These are phyloP conservation scores for Protea cynaroides DNA, from an alignment of 164 flowering plant species.

Conservation along the genomic window DNA sequence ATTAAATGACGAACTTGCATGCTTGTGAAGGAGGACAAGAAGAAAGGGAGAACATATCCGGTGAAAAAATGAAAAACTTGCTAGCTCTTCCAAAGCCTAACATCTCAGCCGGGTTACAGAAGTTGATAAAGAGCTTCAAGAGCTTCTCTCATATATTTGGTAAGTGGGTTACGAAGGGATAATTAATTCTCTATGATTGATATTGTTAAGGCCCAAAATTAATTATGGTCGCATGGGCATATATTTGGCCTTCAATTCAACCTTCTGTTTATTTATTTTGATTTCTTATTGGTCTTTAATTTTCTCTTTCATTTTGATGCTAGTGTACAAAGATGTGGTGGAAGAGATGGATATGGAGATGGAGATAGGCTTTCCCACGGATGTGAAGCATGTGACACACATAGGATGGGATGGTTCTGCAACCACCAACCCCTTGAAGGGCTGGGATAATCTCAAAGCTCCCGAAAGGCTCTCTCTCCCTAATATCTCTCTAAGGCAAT, in stretches of 20 bases:
- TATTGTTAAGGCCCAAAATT: neutral
- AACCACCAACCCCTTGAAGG: constrained; percentile 28
- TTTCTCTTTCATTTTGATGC: constrained; percentile 4
- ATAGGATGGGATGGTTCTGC: constrained; percentile 72
- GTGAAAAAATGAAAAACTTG: constrained; percentile 42
- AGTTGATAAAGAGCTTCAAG: constrained; percentile 62
- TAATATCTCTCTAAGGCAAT: constrained; percentile 37
- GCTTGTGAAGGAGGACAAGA: constrained; percentile 23
- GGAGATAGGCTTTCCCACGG: constrained; percentile 84
- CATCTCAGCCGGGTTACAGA: constrained; percentile 47
- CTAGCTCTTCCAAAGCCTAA: constrained; percentile 43
- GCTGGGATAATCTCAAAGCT: constrained; percentile 45
- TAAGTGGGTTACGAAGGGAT: constrained; percentile 18
- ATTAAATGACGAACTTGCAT: neutral
- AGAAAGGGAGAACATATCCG: constrained; percentile 35
- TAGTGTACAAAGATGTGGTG: constrained; percentile 53
- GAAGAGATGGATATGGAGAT: constrained; percentile 39
- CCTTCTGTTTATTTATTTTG: neutral
- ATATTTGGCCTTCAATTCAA: neutral
- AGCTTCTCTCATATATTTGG: constrained; percentile 73
- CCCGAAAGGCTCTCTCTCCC: constrained; percentile 31
- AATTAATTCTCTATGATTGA: neutral
- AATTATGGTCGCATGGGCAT: neutral
- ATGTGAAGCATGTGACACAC: constrained; percentile 85
- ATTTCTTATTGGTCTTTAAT: neutral